These are phyloP conservation scores for Citrus australasica DNA, from an alignment of 345 rosid genomes.

Conservation along the genomic window DNA sequence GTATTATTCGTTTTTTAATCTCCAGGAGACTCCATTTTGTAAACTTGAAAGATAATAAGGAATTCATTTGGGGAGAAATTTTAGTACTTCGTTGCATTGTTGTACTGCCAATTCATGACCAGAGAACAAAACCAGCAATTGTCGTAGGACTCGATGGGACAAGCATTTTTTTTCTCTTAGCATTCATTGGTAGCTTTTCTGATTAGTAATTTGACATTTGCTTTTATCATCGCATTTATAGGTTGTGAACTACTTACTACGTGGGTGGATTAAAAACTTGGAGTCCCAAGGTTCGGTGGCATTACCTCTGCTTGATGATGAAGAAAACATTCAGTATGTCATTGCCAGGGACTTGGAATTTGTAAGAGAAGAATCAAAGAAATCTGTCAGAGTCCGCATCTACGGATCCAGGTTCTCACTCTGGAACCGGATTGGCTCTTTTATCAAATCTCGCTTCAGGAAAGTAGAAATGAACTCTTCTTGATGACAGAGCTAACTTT, in stretches of 20 bases:
- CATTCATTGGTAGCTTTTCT: background rate
- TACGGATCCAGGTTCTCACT: slow-evolving; percentile 46
- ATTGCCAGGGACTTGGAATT: slow-evolving; percentile 58
- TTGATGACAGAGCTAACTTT: background rate
- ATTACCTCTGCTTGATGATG: slow-evolving; percentile 57
- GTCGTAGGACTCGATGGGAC: no score
- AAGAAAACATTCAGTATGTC: slow-evolving; percentile 30
- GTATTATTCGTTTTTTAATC: background rate
- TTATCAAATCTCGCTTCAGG: slow-evolving; percentile 27
- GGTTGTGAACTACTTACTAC: slow-evolving; percentile 81
- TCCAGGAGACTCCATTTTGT: no score
- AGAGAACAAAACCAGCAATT: background rate
- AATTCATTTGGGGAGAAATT: background rate
- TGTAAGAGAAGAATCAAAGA: slow-evolving; percentile 55
- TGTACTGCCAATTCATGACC: background rate
- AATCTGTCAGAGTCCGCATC: slow-evolving; percentile 44
- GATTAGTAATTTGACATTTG: background rate
- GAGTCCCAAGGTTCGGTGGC: slow-evolving; percentile 58
- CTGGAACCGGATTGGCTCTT: slow-evolving; percentile 50
- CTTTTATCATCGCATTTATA: slow-evolving; percentile 21
- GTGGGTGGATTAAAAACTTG: slow-evolving; percentile 78
- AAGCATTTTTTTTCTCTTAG: no score
- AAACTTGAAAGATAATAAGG: background rate
- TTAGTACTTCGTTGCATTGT: background rate
- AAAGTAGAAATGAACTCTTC: slow-evolving; percentile 28